phyloP scores from a whole-genome alignment of 2,329 filamentous ascomycete genomes.

The Lojkania enalia region DNA sequence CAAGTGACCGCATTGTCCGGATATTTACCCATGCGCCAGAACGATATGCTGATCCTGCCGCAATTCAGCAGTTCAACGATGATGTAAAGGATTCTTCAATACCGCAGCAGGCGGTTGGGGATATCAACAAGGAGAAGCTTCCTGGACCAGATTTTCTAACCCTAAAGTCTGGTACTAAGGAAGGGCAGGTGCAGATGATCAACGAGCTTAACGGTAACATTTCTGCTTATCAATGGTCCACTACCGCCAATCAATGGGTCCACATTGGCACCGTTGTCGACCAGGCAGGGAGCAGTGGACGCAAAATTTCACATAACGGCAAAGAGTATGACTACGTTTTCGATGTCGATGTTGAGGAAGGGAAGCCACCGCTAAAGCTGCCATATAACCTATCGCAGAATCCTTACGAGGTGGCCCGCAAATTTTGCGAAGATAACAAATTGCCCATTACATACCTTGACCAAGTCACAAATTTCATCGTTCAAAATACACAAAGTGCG shows the following conservation, averaged over 20 bases:
- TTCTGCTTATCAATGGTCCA: conserved; percentile 87
- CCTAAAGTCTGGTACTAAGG: conserved; percentile 84
- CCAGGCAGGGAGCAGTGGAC: conserved; percentile 76
- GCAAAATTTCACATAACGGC: conserved; percentile 67
- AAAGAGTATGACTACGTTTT: conserved; percentile 96
- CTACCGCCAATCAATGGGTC: conserved; percentile 68
- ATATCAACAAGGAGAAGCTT: conserved; percentile 87
- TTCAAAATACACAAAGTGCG: conserved; percentile 84
- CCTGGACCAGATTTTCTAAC: conserved; percentile 86
- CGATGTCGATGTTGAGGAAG: conserved; percentile 94
- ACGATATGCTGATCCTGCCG: conserved; percentile 69
- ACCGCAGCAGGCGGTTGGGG: conserved; percentile 76
- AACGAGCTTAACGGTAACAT: conserved; percentile 78
- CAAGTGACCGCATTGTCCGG: conserved; percentile 83
- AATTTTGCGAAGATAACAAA: conserved; percentile 88
- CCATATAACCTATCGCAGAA: conserved; percentile 93
- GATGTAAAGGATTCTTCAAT: conserved; percentile 82
- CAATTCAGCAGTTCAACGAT: conserved; percentile 75
- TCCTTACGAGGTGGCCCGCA: conserved; percentile 86
- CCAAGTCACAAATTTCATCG: conserved; percentile 90
- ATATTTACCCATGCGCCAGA: conserved; percentile 77
- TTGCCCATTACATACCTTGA: conserved; percentile 86
- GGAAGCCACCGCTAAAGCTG: conserved; percentile 88
- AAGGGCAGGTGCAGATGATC: conserved; percentile 94
- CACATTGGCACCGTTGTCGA: conserved; percentile 95